Evolutionary conservation across 208 protist species (phyloP), one percentile per base, ranked within the genome.

Genomic region (Wallacemonas sp.): DNA sequence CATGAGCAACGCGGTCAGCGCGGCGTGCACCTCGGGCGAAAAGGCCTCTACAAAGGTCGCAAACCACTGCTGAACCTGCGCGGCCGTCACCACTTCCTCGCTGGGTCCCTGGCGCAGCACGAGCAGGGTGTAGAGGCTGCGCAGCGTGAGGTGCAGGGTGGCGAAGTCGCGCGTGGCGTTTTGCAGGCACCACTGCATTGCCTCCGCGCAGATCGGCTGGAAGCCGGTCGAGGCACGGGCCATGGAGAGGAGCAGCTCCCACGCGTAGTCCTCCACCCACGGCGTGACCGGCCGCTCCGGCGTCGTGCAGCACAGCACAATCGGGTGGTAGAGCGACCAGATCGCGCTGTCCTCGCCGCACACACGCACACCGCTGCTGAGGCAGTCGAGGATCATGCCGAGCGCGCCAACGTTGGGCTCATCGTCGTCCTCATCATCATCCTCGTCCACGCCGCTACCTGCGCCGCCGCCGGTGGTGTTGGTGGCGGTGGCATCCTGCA

Each of bases 241-340:
- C 70, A 93, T 85, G 8, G 57, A 46, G 16, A 92, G 74, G 0
- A 95, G 67, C 20, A 93, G 59, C 59, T 93, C 90, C 90, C 90
- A 95, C 11, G 81, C 87, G 55, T 81, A 38, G 54, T 95, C 90
- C 74, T 93, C 86, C 22, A 66, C 87, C 79, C 83, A 93, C 25
- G 79, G 67, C 7, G 82, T 75, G n/a, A 87, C 57, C 0, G 69
- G 23, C 11, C 62, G 33, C 1, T 46, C 76, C 18, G 81, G 71
- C 26, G 44, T 20, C 0, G 77, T 95, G 78, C 87, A 95, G 18
- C 72, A 73, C 46, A 84, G 25, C 2, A 93, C 71, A 31, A 93
- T 57, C 26, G 70, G 16, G 25, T 55, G 48, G 46, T 87, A 81
- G 18, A 92, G 65, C 0, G 68, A 52, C 85, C 90, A 95, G 11